phyloP scores from a whole-genome alignment of 805 yeast genomes.

The Zygosaccharomyces rouxii region DNA sequence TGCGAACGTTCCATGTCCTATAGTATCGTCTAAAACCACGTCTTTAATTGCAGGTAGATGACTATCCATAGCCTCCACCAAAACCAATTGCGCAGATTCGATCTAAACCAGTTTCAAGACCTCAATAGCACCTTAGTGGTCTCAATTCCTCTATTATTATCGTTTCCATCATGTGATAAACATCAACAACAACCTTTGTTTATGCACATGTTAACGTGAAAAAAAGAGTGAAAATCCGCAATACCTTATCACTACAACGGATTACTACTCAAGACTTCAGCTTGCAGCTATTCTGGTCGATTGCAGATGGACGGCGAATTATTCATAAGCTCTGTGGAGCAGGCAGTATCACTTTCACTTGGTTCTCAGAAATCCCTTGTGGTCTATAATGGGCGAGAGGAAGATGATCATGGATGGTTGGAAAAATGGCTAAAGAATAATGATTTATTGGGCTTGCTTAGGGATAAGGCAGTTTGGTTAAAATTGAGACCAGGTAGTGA shows the following conservation, averaged over 20 bases:
- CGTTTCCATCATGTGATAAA: conserved; percentile 1
- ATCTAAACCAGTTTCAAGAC: not conserved
- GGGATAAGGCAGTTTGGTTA: conserved; percentile 37
- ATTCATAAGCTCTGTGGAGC: conserved; percentile 29
- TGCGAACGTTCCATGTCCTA: conserved; percentile 69
- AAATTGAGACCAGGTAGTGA: conserved; percentile 39
- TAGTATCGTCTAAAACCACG: conserved; percentile 45
- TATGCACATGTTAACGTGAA: not conserved
- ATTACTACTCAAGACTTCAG: not conserved
- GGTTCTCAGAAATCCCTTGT: conserved; percentile 37
- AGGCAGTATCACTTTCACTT: conserved; percentile 41
- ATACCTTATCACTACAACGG: not conserved
- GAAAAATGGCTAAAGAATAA: conserved; percentile 22
- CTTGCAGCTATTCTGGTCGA: not conserved
- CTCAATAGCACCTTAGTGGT: not conserved
- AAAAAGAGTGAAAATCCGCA: not conserved
- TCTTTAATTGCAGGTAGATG: conserved; percentile 46
- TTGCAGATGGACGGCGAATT: conserved; percentile 11
- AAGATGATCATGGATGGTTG: conserved; percentile 30
- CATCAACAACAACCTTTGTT: not conserved
- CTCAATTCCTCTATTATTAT: not conserved
- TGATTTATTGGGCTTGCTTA: conserved; percentile 16
- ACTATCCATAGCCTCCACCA: conserved; percentile 1
- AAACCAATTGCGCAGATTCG: not conserved
- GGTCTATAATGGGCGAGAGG: conserved; percentile 34